Evolutionary conservation across 208 protist species (phyloP), one percentile per base, ranked within the genome.

Genomic region (Trypanosoma caninum): DNA sequence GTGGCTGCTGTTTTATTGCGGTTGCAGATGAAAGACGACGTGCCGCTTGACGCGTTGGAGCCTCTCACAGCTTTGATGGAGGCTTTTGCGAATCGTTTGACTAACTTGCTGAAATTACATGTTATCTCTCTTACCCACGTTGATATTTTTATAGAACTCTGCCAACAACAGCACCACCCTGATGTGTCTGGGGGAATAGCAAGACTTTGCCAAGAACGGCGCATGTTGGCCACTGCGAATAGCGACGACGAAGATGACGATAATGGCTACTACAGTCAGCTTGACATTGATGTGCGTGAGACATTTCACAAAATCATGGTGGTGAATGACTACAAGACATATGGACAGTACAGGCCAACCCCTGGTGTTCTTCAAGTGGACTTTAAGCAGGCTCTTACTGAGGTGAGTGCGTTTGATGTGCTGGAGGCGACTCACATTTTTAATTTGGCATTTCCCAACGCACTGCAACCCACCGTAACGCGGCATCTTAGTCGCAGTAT

Each of bases 261-360:
- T 50, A 72, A 79, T 11, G 71, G 48, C 25, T 91, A 88, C 63
- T 74, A 81, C 59, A 42, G 52, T 38, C 42, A 47, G 7, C 55
- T 89, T 8, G 85, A 92, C 60, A 74, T 92, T 23, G 85, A 92
- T 55, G 85, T 92, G 54, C 81, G 82, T 33, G 82, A 89, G 23
- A 78, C 58, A 4, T 85, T 89, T 60, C 34, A 65, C 55, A 71
- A 72, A 38, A 78, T 89, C 16, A 52, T 77, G 18, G 5, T 76
- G 0, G 38, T 85, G 3, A 89, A 88, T 47, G 72, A 79, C 34
- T 72, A 54, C 42, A 76, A 76, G 51, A 81, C 79, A 27, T 78
- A 86, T 46, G 56, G 71, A 28, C 46, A 59, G 31, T 92, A 81
- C 66, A 53, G 75, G 2, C 85, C 85, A 0, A 65, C 84, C 6